Evolutionary conservation across 2,329 filamentous ascomycete genomes (phyloP), one percentile per base, ranked within the genome.

Genomic region (Zarea fungicola): DNA sequence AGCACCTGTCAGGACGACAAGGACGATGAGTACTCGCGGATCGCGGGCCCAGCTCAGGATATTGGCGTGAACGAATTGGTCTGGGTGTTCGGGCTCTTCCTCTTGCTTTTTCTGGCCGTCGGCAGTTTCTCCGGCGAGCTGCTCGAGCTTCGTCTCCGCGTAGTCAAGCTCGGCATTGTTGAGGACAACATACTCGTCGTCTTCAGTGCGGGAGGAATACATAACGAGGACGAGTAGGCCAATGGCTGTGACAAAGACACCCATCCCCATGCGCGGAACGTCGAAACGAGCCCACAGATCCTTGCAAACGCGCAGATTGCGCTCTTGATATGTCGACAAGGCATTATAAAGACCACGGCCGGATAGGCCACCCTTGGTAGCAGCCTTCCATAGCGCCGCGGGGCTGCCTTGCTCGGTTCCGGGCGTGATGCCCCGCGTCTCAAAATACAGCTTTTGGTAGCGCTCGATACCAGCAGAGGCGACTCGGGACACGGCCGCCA

Each of bases 281-380:
- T 99, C 89, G 58, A 99, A 99, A 29, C 87, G 82, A 19, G 93
- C 90, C 93, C 93, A 99, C 14, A 97, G 72, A 32, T 77, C 78
- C 62, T 90, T 87, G 71, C 89, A 97, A 11, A 92, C 77, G 23
- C 75, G 75, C 37, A 99, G 73, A 1, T 87, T 96, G 61, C 88
- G 81, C 25, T 74, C 73, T 63, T 96, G 90, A 62, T 95, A 97
- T 10, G 75, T 73, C 14, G 76, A 71, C 60, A 88, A 92, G 1
- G 83, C 78, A 3, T 75, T 55, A 57, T 80, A 81, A 0, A 73
- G 63, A 7, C 69, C 68, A 51, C 56, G 60, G 58, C 65, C 51
- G 36, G 58, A 60, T 34, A 68, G 64, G 43, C 73, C 74, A 11
- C 69, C 61, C 3, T 71, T 59, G 11, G 67, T 65, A 29, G 72